Percentiles rank a stretch among this genome's conserved stretches.
These are phyloP conservation scores for Zygosaccharomyces bisporus DNA, from an alignment of 805 yeast genomes.

Conservation along the genomic window DNA sequence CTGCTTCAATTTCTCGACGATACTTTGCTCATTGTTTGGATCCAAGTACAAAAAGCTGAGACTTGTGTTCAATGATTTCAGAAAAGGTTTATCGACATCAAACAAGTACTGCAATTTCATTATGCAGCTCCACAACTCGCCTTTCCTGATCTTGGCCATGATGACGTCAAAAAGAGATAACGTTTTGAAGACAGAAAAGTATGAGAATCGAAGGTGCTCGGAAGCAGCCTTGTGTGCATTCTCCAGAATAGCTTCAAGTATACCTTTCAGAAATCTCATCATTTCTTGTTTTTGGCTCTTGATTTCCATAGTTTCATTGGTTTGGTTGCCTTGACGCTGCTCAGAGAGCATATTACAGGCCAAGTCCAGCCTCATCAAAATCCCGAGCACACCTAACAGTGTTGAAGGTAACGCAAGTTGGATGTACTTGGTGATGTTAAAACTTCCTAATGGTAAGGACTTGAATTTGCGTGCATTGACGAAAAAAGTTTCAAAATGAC, in stretches of 20 bases:
- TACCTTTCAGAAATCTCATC: conserved; percentile 23
- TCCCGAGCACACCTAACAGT: conserved; percentile 25
- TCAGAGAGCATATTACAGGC: conserved; percentile 22
- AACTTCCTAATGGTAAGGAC: conserved; percentile 22
- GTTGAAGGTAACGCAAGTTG: conserved; percentile 31
- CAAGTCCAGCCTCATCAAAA: conserved; percentile 27
- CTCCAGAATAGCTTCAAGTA: conserved; percentile 27
- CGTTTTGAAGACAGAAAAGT: conserved; percentile 34
- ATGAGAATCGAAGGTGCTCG: conserved; percentile 29
- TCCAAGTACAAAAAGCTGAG: conserved; percentile 20
- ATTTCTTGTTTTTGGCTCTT: conserved; percentile 21
- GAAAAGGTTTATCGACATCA: conserved; percentile 23
- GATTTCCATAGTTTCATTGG: conserved; percentile 5
- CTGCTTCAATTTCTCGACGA: conserved; percentile 21
- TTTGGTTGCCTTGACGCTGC: conserved; percentile 14
- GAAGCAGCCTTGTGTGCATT: conserved; percentile 26
- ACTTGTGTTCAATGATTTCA: conserved; percentile 26
- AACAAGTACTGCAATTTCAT: conserved; percentile 19
- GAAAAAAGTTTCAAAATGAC: conserved; percentile 26
- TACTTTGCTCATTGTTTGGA: conserved; percentile 19
- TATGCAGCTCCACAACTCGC: conserved; percentile 28
- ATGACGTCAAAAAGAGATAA: conserved; percentile 32
- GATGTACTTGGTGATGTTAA: conserved; percentile 26
- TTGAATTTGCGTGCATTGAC: conserved; percentile 21
- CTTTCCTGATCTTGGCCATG: conserved; percentile 29